phyloP scores from a whole-genome alignment of 345 rosid genomes.

The Firmiana major region DNA sequence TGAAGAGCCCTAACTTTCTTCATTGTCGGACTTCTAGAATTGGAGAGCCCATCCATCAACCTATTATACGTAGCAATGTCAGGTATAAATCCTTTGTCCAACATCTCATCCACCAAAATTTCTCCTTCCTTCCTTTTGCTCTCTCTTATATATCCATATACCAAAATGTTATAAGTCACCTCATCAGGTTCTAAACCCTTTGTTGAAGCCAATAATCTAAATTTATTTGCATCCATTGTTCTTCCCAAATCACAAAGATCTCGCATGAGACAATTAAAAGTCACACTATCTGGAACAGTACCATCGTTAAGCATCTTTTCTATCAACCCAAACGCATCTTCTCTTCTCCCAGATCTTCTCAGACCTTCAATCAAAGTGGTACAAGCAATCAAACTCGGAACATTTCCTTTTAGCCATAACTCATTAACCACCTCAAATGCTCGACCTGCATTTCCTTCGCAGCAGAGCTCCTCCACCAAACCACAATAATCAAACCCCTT shows the following conservation, averaged over 20 bases:
- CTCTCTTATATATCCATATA: conserved; percentile 55
- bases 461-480: conserved; percentile 59
- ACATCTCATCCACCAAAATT: conserved; percentile 68
- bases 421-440: conserved; percentile 56
- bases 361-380: conserved; percentile 76
- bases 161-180: conserved; percentile 51
- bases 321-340: conserved; percentile 49
- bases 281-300: conserved; percentile 62
- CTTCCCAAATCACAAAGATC: conserved; percentile 64
- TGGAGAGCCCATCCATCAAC: conserved; percentile 54
- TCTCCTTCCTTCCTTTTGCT: conserved; percentile 60
- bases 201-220: conserved; percentile 57
- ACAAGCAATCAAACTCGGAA: conserved; percentile 66
- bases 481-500: conserved; percentile 48
- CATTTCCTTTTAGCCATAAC: conserved; percentile 57
- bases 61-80: conserved; percentile 68
- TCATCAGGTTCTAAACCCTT: conserved; percentile 65
- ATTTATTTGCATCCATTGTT: conserved; percentile 51
- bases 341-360: conserved; percentile 49
- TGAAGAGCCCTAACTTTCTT: conserved; percentile 1
- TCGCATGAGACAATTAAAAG: conserved; percentile 67
- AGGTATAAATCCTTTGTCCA: conserved; percentile 71
- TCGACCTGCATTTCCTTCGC: conserved; percentile 36
- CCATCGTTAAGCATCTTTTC: conserved; percentile 59
- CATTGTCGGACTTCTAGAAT: conserved; percentile 5